A percentile compares a stretch with the other conserved stretches of the same genome.
Evolutionary conservation across 116 monocot species (phyloP).

Genomic region (Phalaenopsis hybrid): DNA sequence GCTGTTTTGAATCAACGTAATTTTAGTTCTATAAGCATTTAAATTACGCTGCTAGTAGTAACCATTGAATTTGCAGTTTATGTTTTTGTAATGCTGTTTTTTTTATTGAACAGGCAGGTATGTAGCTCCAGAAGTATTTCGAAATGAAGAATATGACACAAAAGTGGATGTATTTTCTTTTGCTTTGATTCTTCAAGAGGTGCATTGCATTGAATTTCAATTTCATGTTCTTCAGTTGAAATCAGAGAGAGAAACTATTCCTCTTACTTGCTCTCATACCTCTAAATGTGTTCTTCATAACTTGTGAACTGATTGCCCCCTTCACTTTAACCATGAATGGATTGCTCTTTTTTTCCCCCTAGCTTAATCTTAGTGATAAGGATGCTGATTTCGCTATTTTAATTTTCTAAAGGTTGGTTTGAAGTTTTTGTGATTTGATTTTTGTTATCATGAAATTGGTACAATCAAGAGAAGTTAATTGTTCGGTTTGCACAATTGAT

Average conservation of each 20-base stretch:
- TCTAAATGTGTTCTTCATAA: too few relatives aligned
- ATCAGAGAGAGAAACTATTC: background rate
- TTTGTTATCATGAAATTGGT: too few relatives aligned
- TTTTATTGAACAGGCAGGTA: slow-evolving; percentile 68
- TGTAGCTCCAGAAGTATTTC: slow-evolving; percentile 74
- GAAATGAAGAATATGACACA: slow-evolving; percentile 74
- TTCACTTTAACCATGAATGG: too few relatives aligned
- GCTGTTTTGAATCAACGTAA: background rate
- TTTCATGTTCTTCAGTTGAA: slow-evolving; percentile 6
- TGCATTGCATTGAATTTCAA: slow-evolving; percentile 16
- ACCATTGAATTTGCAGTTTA: background rate
- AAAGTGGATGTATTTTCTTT: slow-evolving; percentile 95
- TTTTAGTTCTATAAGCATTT: background rate
- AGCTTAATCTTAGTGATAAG: too few relatives aligned
- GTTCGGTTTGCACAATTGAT: too few relatives aligned
- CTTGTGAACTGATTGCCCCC: too few relatives aligned
- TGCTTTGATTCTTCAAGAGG: slow-evolving; percentile 93
- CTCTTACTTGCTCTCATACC: background rate
- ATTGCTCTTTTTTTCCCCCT: too few relatives aligned
- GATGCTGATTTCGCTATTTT: too few relatives aligned
- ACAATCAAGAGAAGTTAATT: too few relatives aligned
- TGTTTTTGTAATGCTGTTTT: slow-evolving; percentile 2
- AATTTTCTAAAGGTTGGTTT: too few relatives aligned
- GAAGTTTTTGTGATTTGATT: too few relatives aligned
- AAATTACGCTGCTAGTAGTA: background rate